Base-by-base conservation (phyloP, 257 asterid species). In the Scutellaria baicalensis region DNA sequence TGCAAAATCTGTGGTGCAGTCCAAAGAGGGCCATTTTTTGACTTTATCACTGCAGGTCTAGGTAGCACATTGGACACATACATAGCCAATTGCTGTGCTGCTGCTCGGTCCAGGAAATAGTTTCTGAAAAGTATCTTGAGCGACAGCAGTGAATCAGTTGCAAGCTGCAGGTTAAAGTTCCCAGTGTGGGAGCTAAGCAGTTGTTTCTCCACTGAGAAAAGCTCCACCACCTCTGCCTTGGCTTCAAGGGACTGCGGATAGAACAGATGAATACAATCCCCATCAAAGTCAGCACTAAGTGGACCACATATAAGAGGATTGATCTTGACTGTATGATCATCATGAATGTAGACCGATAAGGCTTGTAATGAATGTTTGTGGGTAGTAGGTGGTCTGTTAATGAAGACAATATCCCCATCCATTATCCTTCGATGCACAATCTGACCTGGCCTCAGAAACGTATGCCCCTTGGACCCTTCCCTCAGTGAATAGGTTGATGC, bases 311-410 rank as follows among this genome's bases (percentile, higher is more conserved):
- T 89, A 1, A 94, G 86, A 56, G 99, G 99, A 68, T 89, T 94
- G 77, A 94, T 94, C 80, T 94, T 94, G 21, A 94, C 97, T 0
- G 97, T 86, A 54, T 94, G 99, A 75, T 89, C 97, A 10, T 86
- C 92, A 1, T 94, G 99, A 64, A 94, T 75, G 59, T 89, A 94
- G 1, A 94, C 97, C 0, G 92, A 75, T 35, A 94, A 70, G 1
- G 97, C 99, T 74, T 94, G 99, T 62, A 94, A 81, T 8, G 99
- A 94, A 68, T 94, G 99, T 72, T 94, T 94, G 74, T 94, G 99
- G 1, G 99, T 94, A 4, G 99, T 94, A 3, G 99, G 97, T 66
- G 99, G 99, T 72, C 99, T 81, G 56, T 94, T 91, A 63, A 91
- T 88, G 76, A 94, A 94, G 51, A 91, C 97, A 20, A 81, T 85